Percentiles rank a stretch among this genome's conserved stretches.
Evolutionary conservation across 208 protist species (phyloP).

Genomic region (Trypanosoma lewisi): DNA sequence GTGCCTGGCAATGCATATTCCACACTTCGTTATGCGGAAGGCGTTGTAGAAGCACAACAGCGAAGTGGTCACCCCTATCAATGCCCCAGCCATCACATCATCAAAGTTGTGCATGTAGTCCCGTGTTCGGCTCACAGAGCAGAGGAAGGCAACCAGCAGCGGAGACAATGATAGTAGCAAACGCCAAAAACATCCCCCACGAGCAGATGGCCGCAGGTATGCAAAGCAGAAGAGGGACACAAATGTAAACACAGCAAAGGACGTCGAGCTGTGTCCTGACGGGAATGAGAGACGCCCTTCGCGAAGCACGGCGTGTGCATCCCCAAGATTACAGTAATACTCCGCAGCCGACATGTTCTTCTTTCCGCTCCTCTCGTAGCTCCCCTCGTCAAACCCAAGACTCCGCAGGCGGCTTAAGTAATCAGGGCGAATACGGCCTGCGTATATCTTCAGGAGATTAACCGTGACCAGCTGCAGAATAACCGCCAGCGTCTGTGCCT

Average conservation of each 20-base stretch:
- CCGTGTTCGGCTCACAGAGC: constrained; percentile 78
- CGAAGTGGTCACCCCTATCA: constrained; percentile 55
- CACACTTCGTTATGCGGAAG: constrained; percentile 5
- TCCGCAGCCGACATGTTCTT: constrained; percentile 4
- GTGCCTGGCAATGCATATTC: constrained; percentile 5
- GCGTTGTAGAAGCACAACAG: constrained; percentile 38
- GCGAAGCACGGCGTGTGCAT: constrained; percentile 32
- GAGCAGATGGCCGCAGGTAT: constrained; percentile 56
- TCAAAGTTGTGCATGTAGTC: constrained; percentile 89
- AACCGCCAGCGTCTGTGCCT: constrained; percentile 46
- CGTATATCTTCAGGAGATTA: constrained; percentile 65
- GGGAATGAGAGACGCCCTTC: constrained; percentile 91
- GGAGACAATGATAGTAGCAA: constrained; percentile 59
- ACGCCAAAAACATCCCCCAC: constrained; percentile 63
- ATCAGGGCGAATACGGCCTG: constrained; percentile 91
- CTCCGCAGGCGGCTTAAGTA: constrained; percentile 60
- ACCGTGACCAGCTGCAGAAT: constrained; percentile 37
- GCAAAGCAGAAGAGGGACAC: constrained; percentile 72
- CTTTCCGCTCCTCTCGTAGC: not conserved
- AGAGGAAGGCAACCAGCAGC: constrained; percentile 50
- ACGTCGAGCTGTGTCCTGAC: constrained; percentile 86
- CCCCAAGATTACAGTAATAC: constrained; percentile 63
- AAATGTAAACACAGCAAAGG: constrained; percentile 71
- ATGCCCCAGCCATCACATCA: constrained; percentile 72
- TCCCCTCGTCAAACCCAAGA: constrained; percentile 48